Base-by-base conservation (phyloP, 768 basidiomycete species). In the Boletus bicolor region DNA sequence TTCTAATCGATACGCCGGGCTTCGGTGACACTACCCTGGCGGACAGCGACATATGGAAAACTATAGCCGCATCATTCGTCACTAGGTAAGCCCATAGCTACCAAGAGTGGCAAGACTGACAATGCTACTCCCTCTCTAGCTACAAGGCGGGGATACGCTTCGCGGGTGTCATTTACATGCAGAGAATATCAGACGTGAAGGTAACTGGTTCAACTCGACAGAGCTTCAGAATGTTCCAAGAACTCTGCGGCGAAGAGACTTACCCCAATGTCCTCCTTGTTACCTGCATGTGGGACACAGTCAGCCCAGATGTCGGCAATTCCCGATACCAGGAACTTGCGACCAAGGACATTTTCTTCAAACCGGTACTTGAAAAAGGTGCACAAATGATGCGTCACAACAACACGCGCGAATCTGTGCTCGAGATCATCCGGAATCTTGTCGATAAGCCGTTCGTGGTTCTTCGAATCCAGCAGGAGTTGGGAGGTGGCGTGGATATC, bases 1-100 rank as follows among this genome's bases (percentile, higher is more conserved):
- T 73, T 4, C 68, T 85, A n/a, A 75, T 85, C 49, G 84, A 85
- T 58, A 85, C 83, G 0, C 83, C 84, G 3, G 84, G 84, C 0
- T 85, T 84, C 54, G 83, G 83, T 53, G 82, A 84, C 59, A 79
- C 82, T 1, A 63, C 63, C 12, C 68, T 72, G 55, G 74, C 73
- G 49, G 82, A 83, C 57, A 74, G 76, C 2, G 80, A 79, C 21
- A 73, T 83, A 26, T 67, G 82, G 50, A 76, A 72, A 46, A 75
- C 77, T 68, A 82, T 82, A 43, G 76, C 81, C 59, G 76, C 43
- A 12, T 72, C 70, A n/a, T 54, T 71, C 19, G 63, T 69, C 41
- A 61, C 63, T 5, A 71, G 62, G 69, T 62, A 41, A 50, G 69
- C 14, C 9, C 34, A 19, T 6, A 1, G 17, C 4, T 39, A 15